Conservation (phyloP, 345 rosid species). For the Lepidium aucheri region DNA sequence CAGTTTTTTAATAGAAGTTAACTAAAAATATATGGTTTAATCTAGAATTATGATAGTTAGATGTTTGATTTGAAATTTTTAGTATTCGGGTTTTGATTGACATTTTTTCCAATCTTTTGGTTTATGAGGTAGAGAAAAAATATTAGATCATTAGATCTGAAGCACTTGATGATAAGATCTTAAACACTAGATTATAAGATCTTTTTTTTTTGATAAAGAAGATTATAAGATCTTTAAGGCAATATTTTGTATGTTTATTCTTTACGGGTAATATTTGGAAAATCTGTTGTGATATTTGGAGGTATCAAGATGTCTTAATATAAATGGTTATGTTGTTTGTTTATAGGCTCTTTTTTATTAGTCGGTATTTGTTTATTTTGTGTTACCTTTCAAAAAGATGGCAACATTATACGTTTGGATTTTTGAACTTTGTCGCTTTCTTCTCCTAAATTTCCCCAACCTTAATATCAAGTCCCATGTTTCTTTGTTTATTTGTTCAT, state of each 20-base stretch:
- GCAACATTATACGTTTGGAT: not conserved
- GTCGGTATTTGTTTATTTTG: constrained; percentile 18
- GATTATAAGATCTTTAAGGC: not conserved
- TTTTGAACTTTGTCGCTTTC: constrained; percentile 12
- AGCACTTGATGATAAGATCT: too few species aligned
- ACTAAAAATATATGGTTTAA: too few species aligned
- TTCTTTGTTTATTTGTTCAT: not conserved
- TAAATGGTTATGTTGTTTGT: constrained; percentile 18
- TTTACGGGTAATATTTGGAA: constrained; percentile 9
- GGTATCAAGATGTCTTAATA: not conserved
- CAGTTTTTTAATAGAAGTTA: too few species aligned
- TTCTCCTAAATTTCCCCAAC: constrained; percentile 3
- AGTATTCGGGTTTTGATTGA: too few species aligned
- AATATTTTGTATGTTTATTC: not conserved
- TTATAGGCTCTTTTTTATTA: not conserved
- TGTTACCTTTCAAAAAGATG: not conserved
- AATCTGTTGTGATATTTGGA: not conserved
- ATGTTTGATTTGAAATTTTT: too few species aligned
- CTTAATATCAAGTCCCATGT: constrained; percentile 10
- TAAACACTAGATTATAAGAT: not conserved
- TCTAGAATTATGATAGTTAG: too few species aligned
- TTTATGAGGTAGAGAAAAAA: not conserved
- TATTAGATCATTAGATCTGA: not conserved
- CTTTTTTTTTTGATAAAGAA: too few species aligned
- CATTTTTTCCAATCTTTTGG: too few species aligned